Percentiles rank a stretch among this genome's conserved stretches.
Conservation (phyloP, 495 filamentous ascomycete genomes). For the Platismatia glauca region DNA sequence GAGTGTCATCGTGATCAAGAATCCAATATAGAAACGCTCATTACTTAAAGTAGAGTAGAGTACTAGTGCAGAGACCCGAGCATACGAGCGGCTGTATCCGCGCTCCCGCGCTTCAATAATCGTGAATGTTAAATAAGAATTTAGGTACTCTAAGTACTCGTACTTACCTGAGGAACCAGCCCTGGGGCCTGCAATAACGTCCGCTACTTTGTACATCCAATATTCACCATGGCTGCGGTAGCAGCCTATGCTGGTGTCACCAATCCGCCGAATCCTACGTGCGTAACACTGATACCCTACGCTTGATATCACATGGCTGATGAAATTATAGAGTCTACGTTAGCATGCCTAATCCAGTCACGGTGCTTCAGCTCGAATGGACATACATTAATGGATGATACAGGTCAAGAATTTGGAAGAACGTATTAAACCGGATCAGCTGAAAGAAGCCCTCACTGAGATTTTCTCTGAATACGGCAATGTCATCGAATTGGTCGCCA, state of each 20-base stretch:
- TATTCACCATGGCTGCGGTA: slow-evolving; percentile 6
- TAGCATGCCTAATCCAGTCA: neutral
- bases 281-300: neutral
- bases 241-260: slow-evolving; percentile 4
- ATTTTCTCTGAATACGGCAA: slow-evolving; percentile 89
- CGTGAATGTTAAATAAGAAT: no score
- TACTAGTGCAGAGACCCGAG: no score
- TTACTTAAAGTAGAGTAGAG: no score
- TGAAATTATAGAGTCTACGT: slow-evolving; percentile 22
- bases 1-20: neutral
- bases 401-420: slow-evolving; percentile 91
- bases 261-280: slow-evolving; percentile 19
- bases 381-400: neutral
- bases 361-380: neutral
- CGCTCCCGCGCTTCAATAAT: no score
- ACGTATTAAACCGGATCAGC: slow-evolving; percentile 69
- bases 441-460: slow-evolving; percentile 63
- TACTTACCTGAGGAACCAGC: no score
- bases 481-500: slow-evolving; percentile 85
- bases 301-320: neutral
- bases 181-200: no score
- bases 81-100: no score
- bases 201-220: neutral
- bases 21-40: neutral
- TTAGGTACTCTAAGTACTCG: no score